Evolutionary conservation across 257 asterid species (phyloP).

Genomic region (Gynochthodes officinalis): DNA sequence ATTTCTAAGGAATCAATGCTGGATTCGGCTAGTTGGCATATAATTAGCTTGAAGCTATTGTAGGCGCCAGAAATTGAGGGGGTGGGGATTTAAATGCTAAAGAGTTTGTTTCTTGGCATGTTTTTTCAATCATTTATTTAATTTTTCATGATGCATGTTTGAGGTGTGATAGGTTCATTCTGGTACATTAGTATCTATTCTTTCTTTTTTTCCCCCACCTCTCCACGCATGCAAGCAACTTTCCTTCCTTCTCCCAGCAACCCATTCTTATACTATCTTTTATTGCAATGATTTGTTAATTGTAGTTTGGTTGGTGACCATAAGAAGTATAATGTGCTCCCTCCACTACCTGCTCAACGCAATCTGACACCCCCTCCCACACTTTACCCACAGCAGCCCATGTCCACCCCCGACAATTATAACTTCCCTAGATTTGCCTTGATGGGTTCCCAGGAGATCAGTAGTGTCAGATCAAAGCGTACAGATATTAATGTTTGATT

Average conservation of each 20-base stretch:
- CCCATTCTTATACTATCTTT: not conserved
- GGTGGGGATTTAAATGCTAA: not conserved
- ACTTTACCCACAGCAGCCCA: constrained; percentile 95
- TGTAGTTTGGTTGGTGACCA: constrained; percentile 58
- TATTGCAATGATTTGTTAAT: constrained; percentile 1
- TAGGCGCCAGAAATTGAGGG: not conserved
- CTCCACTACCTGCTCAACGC: constrained; percentile 93
- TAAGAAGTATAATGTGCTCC: constrained; percentile 69
- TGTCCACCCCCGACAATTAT: constrained; percentile 82
- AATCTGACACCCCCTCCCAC: constrained; percentile 96
- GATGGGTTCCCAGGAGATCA: constrained; percentile 40
- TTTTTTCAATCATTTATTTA: no score
- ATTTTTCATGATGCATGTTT: no score
- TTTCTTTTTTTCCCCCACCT: no score
- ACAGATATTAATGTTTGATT: constrained; percentile 71
- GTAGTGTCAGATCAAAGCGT: constrained; percentile 62
- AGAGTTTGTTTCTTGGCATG: not conserved
- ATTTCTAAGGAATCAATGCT: not conserved
- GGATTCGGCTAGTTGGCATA: not conserved
- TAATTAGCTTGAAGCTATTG: not conserved
- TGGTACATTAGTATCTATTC: not conserved
- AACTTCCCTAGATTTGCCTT: constrained; percentile 62
- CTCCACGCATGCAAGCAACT: not conserved
- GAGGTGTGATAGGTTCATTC: not conserved
- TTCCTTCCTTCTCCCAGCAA: not conserved